Evolutionary conservation across 2,329 filamentous ascomycete genomes (phyloP), one percentile per base, ranked within the genome.

Genomic region (Triangularia verruculosa): DNA sequence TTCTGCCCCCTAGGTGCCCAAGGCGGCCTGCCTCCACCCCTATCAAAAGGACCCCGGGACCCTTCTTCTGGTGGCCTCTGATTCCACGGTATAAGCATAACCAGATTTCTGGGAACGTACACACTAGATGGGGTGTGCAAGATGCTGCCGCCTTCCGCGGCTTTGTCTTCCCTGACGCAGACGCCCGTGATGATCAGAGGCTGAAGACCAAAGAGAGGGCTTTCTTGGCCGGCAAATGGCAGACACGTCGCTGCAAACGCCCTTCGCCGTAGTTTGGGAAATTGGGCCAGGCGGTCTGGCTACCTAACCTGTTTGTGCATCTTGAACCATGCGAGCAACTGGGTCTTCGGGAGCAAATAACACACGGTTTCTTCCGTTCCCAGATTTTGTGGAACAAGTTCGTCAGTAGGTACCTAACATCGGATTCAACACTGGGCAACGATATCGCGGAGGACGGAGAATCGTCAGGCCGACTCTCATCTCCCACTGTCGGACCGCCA

Each of bases 101-200:
- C 67, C 62, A 59, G 53, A 68, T 55, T 28, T 62, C 61, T 28
- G 65, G 65, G 57, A 66, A 58, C 32, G 55, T 32, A 17, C 39
- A 39, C 34, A 39, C 34, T 39, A 20, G 56, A 57, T 51, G 56
- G 52, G 39, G 47, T 28, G 55, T 65, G 65, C 63, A 39, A 67
- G 67, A 71, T 69, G 59, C 65, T 68, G 69, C 67, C 59, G 66
- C 62, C 60, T 28, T 63, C 69, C 69, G 69, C 27, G 51, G 51
- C 17, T 63, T 59, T 53, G 55, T 55, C 61, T 32, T 57, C 39
- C 61, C 34, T 54, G 24, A 66, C 64, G 70, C 70, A 68, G 64
- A 69, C 66, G 64, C 47, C 70, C 70, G 68, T 9, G 43, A 20
- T 53, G 24, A 47, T n/a, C n/a, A 54, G 43, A 47, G 27, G 20